Conservation (phyloP, 1,284 basidiomycete genomes). For the Rhodotorula sp. region DNA sequence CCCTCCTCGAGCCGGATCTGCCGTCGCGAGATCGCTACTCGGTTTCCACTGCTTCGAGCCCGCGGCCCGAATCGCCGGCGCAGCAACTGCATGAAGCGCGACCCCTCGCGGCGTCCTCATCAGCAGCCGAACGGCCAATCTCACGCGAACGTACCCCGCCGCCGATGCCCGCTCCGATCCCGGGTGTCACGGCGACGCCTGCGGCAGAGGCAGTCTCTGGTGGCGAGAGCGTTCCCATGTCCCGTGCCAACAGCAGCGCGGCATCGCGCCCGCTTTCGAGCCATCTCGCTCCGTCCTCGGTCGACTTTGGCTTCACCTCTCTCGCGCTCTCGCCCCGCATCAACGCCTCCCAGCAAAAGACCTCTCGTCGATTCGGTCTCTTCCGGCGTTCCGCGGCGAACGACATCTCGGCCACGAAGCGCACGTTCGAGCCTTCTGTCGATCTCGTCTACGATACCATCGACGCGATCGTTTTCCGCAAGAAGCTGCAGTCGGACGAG, state of each 20-base stretch:
- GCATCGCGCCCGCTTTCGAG: conserved; percentile 13
- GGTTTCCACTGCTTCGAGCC: not conserved
- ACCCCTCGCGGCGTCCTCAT: conserved; percentile 5
- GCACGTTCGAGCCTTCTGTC: conserved; percentile 14
- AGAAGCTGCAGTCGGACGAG: conserved; percentile 48
- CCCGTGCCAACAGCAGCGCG: not conserved
- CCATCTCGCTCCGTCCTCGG: not conserved
- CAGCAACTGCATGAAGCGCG: not conserved
- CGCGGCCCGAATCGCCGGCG: not conserved
- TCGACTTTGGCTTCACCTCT: not conserved
- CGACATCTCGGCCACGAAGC: conserved; percentile 2
- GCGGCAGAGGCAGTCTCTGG: not conserved
- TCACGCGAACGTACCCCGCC: not conserved
- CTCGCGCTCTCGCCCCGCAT: conserved; percentile 27
- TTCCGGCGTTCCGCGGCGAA: conserved; percentile 14
- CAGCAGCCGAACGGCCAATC: conserved; percentile 4
- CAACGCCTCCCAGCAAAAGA: conserved; percentile 21
- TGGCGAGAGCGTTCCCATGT: not conserved
- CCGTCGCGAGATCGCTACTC: not conserved
- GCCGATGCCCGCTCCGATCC: not conserved
- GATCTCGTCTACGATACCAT: conserved; percentile 30
- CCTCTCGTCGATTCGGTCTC: conserved; percentile 23
- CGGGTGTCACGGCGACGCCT: not conserved
- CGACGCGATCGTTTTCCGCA: conserved; percentile 33
- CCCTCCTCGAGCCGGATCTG: not conserved